Evolutionary conservation across 2,329 filamentous ascomycete genomes (phyloP), one percentile per base, ranked within the genome.

Genomic region (Beauveria varroae): DNA sequence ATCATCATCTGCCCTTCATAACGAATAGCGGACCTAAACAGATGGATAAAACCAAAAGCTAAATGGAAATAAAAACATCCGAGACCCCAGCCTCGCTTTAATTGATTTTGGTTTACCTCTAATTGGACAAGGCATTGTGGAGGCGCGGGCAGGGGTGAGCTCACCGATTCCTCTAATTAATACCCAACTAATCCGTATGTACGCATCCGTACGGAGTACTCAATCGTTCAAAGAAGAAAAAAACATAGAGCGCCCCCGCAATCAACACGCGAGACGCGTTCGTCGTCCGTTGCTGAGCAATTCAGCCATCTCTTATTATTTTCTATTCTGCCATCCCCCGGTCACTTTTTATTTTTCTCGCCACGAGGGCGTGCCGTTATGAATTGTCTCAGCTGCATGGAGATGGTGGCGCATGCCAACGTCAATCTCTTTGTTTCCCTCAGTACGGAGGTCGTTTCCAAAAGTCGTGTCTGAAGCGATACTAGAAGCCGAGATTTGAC

Each of bases 21-120:
- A 3, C 14, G 34, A 37, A 37, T 37, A n/a, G 41, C 18, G 24
- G 46, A 49, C 46, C 22, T 4, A 18, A 49, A 3, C 20, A 49
- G 24, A 10, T 49, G 5, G 34, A 37, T 30, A 37, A 12, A 37
- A 34, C 12, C 4, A 3, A n/a, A 30, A 16, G 28, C 1, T 44
- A 1, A 37, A 14, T 37, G 14, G 5, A 6, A 6, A 37, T 22
- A 55, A 22, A 43, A 55, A 55, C 7, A 43, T 22, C 34, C 37
- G 22, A 55, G 37, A 34, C 37, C 54, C 40, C 54, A 56, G 54
- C 54, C 54, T 56, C 54, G 28, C 20, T 56, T 56, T 56, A 24
- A 47, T 47, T 56, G 54, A 46, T 46, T 56, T 22, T 56, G 34
- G 16, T 34, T 26, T 47, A 30, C 34, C 7, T 41, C n/a, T 56